These are phyloP conservation scores for Acidomyces sp. DNA, from an alignment of 495 filamentous ascomycete genomes.

Conservation along the genomic window DNA sequence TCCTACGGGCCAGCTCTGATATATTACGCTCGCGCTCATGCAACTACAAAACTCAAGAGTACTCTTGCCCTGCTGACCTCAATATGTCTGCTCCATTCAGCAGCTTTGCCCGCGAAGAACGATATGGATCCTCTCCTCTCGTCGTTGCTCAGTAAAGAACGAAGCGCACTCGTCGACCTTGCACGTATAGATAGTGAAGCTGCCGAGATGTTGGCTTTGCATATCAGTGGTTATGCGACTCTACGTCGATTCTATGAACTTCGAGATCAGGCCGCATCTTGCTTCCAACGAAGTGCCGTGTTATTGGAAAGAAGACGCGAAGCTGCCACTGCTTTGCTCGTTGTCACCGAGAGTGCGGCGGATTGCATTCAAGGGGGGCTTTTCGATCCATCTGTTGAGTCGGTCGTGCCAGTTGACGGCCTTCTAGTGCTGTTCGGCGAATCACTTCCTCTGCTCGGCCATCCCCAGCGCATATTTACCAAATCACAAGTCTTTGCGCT, in stretches of 20 bases:
- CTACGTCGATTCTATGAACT: slow-evolving; percentile 77
- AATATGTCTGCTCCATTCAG: slow-evolving; percentile 69
- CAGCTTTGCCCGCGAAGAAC: slow-evolving; percentile 52
- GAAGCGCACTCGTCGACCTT: slow-evolving; percentile 48
- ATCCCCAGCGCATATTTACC: slow-evolving; percentile 38
- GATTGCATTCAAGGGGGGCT: slow-evolving; percentile 83
- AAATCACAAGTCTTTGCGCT: slow-evolving; percentile 60
- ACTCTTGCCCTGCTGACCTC: slow-evolving; percentile 78
- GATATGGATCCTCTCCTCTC: slow-evolving; percentile 58
- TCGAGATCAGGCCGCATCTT: slow-evolving; percentile 49
- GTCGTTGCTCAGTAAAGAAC: slow-evolving; percentile 51
- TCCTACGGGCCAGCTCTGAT: slow-evolving; percentile 70
- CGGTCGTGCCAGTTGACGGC: slow-evolving; percentile 74
- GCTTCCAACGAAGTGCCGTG: slow-evolving; percentile 27
- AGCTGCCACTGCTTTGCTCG: slow-evolving; percentile 44
- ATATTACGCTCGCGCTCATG: slow-evolving; percentile 73
- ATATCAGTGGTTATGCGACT: slow-evolving; percentile 82
- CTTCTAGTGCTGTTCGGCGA: slow-evolving; percentile 75
- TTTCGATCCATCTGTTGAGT: slow-evolving; percentile 62
- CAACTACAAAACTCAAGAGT: slow-evolving; percentile 58
- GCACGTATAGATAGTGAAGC: slow-evolving; percentile 59
- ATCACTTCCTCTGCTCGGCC: slow-evolving; percentile 56
- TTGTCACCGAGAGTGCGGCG: slow-evolving; percentile 66
- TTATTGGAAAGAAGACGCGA: slow-evolving; percentile 28
- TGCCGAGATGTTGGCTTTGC: slow-evolving; percentile 62